Evolutionary conservation across 768 basidiomycete genomes (phyloP).

Genomic region (Xerocomellus chrysenteron): DNA sequence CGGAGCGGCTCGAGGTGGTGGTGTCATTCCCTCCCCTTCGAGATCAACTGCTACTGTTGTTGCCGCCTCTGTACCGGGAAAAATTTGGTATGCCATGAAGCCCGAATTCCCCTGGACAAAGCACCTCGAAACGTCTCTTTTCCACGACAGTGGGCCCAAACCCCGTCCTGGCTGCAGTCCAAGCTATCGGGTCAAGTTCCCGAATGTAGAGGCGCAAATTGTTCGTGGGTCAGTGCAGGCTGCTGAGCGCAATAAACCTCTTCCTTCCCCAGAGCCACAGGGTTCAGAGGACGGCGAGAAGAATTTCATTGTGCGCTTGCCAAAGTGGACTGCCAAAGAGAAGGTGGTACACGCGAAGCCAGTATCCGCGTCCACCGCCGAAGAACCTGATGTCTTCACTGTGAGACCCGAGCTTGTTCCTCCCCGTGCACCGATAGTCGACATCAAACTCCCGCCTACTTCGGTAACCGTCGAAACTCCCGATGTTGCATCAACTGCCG

Average conservation of each 20-base stretch:
- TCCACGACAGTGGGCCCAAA: conserved; percentile 58
- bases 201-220: conserved; percentile 45
- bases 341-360: conserved; percentile 18
- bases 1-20: conserved; percentile 47
- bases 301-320: conserved; percentile 55
- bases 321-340: conserved; percentile 41
- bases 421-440: conserved; percentile 26
- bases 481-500: conserved; percentile 1
- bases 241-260: conserved; percentile 10
- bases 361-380: conserved; percentile 25
- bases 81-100: conserved; percentile 71
- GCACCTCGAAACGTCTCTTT: conserved; percentile 73
- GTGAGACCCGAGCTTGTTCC: conserved; percentile 50
- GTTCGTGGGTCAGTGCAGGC: conserved; percentile 38
- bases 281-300: conserved; percentile 45
- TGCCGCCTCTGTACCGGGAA: conserved; percentile 34
- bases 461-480: conserved; percentile 11
- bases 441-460: conserved; percentile 30
- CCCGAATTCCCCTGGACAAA: conserved; percentile 85
- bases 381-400: conserved; percentile 53
- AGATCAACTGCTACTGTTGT: conserved; percentile 31
- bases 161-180: conserved; percentile 56
- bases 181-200: conserved; percentile 61
- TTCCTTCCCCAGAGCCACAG: conserved; percentile 19
- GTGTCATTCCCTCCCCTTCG: conserved; percentile 32